These are phyloP conservation scores for Pelargonium australe DNA, from an alignment of 441 rosid species.

Conservation along the genomic window DNA sequence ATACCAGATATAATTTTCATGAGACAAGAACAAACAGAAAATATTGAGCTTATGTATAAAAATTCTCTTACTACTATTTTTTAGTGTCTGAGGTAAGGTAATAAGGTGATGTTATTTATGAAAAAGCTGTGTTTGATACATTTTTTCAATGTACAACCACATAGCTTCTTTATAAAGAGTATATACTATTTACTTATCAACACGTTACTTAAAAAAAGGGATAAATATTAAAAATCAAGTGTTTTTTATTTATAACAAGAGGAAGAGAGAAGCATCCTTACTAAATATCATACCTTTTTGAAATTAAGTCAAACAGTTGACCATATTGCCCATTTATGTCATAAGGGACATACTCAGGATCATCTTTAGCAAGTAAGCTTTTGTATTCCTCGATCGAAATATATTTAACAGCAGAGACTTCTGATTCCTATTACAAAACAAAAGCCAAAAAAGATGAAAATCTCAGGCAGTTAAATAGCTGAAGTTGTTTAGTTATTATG, in stretches of 20 bases:
- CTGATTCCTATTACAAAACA: slow-evolving; percentile 45
- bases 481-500: neutral
- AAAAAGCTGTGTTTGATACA: neutral
- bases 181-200: slow-evolving; percentile 3
- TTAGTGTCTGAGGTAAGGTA: neutral
- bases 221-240: neutral
- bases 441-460: slow-evolving; percentile 20
- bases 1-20: neutral
- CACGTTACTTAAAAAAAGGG: neutral
- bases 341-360: slow-evolving; percentile 74
- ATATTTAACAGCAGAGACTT: slow-evolving; percentile 89
- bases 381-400: slow-evolving; percentile 52
- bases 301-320: slow-evolving; percentile 59
- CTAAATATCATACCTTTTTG: slow-evolving; percentile 48
- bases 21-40: neutral
- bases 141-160: neutral
- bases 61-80: neutral
- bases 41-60: neutral
- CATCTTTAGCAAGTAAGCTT: slow-evolving; percentile 54
- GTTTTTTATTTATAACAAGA: neutral
- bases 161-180: neutral
- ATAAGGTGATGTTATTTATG: neutral
- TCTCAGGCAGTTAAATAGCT: slow-evolving; percentile 12
- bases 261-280: neutral
- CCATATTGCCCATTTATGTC: slow-evolving; percentile 64